Percentiles rank a stretch among this genome's conserved stretches.
Evolutionary conservation across 345 rosid genomes (phyloP).

Genomic region (Pistacia integerrima): DNA sequence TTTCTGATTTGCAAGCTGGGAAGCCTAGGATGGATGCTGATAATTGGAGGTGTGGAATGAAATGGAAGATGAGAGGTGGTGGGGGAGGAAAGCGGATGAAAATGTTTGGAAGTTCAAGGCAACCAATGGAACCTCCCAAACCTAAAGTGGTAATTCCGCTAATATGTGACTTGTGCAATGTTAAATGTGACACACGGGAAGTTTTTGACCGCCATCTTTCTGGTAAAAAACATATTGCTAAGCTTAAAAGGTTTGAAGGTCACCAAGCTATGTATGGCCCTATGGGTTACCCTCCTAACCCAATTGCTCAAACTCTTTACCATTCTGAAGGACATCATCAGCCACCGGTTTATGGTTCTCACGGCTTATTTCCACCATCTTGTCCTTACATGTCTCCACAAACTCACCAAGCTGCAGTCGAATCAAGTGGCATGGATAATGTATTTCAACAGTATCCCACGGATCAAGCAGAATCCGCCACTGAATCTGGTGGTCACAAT

Average conservation of each 20-base stretch:
- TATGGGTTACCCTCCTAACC: conserved; percentile 40
- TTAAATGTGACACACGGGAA: conserved; percentile 37
- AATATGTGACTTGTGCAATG: conserved; percentile 40
- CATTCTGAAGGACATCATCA: conserved; percentile 17
- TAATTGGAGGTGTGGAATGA: conserved; percentile 23
- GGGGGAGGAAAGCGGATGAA: conserved; percentile 23
- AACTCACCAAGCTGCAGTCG: conserved; percentile 9
- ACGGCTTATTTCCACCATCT: conserved; percentile 16
- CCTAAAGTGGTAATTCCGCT: conserved; percentile 35
- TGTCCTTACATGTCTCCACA: conserved; percentile 22
- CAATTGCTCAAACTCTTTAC: conserved; percentile 17
- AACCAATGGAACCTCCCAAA: conserved; percentile 22
- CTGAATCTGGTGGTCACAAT: not conserved
- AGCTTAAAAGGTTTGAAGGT: conserved; percentile 33
- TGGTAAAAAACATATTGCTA: conserved; percentile 44
- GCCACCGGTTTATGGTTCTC: conserved; percentile 8
- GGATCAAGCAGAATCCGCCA: conserved; percentile 4
- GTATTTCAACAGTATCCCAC: conserved; percentile 11
- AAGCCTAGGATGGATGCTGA: conserved; percentile 18
- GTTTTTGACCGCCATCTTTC: conserved; percentile 39
- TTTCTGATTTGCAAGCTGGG: conserved; percentile 10
- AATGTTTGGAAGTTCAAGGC: conserved; percentile 19
- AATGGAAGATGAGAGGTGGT: conserved; percentile 32
- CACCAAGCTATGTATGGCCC: conserved; percentile 35
- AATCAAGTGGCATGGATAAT: conserved; percentile 11